Conservation (phyloP, 176 grass and related monocot species). For the Carex littledalei region DNA sequence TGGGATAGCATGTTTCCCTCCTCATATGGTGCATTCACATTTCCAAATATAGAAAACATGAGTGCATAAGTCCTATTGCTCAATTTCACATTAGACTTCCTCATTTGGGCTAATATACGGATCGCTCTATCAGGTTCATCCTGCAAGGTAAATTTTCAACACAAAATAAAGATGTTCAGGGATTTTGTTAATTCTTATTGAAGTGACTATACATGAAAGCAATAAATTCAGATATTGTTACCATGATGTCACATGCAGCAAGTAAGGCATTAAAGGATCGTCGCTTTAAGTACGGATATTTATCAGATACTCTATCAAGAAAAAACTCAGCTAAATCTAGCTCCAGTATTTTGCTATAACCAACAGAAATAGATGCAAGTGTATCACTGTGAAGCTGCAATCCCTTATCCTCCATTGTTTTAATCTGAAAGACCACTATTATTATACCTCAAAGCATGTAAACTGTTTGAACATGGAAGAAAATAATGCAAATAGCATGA, state of each 20-base stretch:
- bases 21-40: conserved; percentile 72
- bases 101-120: conserved; percentile 61
- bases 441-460: not conserved
- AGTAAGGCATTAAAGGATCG: conserved; percentile 58
- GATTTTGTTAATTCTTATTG: conserved; percentile 10
- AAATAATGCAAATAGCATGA: not conserved
- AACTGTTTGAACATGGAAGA: conserved; percentile 18
- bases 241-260: conserved; percentile 59
- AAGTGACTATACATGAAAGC: conserved; percentile 1
- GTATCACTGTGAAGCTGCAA: conserved; percentile 43
- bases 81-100: conserved; percentile 53
- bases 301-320: conserved; percentile 53
- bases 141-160: conserved; percentile 35
- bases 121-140: conserved; percentile 76
- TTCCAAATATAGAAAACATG: conserved; percentile 77
- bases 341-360: conserved; percentile 49
- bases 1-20: conserved; percentile 77
- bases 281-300: conserved; percentile 39
- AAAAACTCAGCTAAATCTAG: conserved; percentile 68
- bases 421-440: conserved; percentile 42
- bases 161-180: not conserved
- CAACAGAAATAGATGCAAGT: conserved; percentile 50
- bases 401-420: conserved; percentile 51
- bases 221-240: conserved; percentile 31
- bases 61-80: conserved; percentile 58